Evolutionary conservation across 495 filamentous ascomycete species (phyloP).

Genomic region (Staphylotrichum tortipilum): DNA sequence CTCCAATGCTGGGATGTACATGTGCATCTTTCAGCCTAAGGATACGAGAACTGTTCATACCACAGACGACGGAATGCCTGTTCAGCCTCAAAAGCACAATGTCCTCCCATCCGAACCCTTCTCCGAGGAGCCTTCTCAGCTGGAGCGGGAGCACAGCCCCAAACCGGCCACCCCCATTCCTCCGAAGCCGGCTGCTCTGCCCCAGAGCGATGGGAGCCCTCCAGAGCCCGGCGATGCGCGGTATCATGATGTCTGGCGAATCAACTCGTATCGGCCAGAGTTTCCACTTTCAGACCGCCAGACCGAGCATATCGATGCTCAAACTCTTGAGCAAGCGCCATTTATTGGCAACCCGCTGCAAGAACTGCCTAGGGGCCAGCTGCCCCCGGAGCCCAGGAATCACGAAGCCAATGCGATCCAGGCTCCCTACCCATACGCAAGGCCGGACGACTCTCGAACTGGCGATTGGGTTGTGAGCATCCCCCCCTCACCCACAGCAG

Average conservation of each 20-base stretch:
- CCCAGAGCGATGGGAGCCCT: not conserved
- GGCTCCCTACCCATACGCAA: not conserved
- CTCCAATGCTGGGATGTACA: too few relatives aligned
- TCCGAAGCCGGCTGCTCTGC: accelerated
- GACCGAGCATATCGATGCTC: not conserved
- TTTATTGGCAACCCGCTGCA: not conserved
- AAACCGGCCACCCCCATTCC: too few relatives aligned
- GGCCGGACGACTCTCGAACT: not conserved
- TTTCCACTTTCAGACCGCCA: not conserved
- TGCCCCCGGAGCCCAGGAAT: not conserved
- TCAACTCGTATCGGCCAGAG: not conserved
- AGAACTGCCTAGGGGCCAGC: not conserved
- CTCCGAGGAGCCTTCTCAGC: too few relatives aligned
- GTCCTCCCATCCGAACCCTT: too few relatives aligned
- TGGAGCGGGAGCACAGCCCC: too few relatives aligned
- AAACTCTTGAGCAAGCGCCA: not conserved
- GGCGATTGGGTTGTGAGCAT: slow-evolving; percentile 16
- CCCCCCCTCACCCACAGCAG: slow-evolving; percentile 9
- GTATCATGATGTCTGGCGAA: not conserved
- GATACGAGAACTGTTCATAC: too few relatives aligned
- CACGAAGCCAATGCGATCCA: too few relatives aligned
- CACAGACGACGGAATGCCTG: too few relatives aligned
- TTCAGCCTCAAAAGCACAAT: too few relatives aligned
- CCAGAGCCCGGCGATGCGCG: not conserved
- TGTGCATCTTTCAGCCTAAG: too few relatives aligned